Base-by-base conservation (phyloP, 1,284 basidiomycete genomes). In the Macrocystidia cucumis region DNA sequence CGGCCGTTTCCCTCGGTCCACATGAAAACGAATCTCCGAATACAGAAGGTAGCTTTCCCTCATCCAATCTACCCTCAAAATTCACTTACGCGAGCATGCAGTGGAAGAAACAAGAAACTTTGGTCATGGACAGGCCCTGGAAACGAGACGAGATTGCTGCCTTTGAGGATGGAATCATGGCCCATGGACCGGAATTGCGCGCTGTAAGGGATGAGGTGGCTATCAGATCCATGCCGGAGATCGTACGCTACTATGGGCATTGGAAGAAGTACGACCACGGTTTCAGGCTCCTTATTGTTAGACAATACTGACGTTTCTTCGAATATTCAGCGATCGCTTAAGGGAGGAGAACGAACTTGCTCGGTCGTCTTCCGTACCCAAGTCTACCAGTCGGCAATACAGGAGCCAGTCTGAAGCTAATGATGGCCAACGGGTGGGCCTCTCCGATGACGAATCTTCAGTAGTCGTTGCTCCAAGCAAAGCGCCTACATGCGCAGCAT, bases 171-270 rank as follows among this genome's bases (percentile, higher is more conserved):
- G 83, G 72, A 1, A 83, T 91, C 39, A 49, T 62, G 29, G 63
- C 68, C 16, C 74, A 85, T 49, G 82, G 83, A 21, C 79, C 85
- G 9, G 88, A 91, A 50, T 74, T 92, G 41, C 76, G 82, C 29
- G 71, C 76, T 19, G 79, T 91, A 24, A 69, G 81, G 39, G 82
- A 86, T 24, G 82, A 86, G 48, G 69, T 92, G 21, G 72, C 71
- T 4, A 74, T 77, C 4, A 68, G 87, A 34, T 67, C 78, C 1
- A 73, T 86, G 46, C 65, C 72, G 11, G 88, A 91, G 49, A 76
- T 90, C 9, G 86, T 92, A 18, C 75, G 88, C 9, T 88, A 79
- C 58, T 91, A 89, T 49, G 84, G 80, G 5, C 74, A 74, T 35
- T 91, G 89, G 89, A 91, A 91, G 66, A 86, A 74, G 84, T 85